Percentiles rank a stretch among this genome's conserved stretches.
Conservation (phyloP, 805 yeast species). For the Wickerhamiella alocasiicola region DNA sequence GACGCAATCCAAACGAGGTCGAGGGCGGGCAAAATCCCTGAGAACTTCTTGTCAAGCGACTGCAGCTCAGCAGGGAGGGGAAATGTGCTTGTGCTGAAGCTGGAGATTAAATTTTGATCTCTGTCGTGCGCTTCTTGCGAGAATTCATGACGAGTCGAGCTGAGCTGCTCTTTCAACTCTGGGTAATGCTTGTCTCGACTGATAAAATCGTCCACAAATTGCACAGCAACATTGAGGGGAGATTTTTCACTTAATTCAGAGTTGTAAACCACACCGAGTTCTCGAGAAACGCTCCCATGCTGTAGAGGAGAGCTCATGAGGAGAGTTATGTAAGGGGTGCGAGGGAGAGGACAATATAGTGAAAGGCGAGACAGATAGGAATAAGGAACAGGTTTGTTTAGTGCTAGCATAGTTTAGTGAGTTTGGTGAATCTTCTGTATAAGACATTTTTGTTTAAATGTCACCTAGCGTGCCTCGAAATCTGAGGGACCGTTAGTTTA, state of each 20-base stretch:
- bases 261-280: constrained; percentile 8
- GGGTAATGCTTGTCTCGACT: constrained; percentile 18
- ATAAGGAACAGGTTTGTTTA: no score
- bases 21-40: constrained; percentile 76
- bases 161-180: constrained; percentile 17
- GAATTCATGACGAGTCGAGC: constrained; percentile 17
- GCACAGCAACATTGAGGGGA: constrained; percentile 19
- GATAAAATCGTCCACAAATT: constrained; percentile 19
- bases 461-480: no score
- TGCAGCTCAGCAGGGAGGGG: constrained; percentile 16
- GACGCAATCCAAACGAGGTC: constrained; percentile 75
- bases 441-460: no score
- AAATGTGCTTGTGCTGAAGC: constrained; percentile 12
- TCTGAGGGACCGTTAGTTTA: no score
- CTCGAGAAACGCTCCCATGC: constrained; percentile 7
- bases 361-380: no score
- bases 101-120: constrained; percentile 16
- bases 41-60: constrained; percentile 27
- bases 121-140: constrained; percentile 8
- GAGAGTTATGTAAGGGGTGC: no score
- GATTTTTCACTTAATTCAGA: constrained; percentile 2
- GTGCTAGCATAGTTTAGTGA: no score
- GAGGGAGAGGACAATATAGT: no score
- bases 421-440: no score
- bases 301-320: no score